Conservation (phyloP, 129 eudicot species). For the Flaveria robusta region DNA sequence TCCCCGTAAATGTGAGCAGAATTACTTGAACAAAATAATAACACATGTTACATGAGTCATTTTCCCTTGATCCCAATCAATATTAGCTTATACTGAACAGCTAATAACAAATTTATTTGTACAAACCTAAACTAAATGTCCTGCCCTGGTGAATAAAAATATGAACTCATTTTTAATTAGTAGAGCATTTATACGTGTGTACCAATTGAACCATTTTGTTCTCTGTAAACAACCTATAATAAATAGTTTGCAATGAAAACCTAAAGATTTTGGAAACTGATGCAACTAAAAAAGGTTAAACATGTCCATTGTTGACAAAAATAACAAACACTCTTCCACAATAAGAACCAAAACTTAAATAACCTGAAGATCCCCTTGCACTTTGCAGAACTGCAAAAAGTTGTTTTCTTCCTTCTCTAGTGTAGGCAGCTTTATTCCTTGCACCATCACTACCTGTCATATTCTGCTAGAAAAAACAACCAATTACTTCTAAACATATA, state of each 20-base stretch:
- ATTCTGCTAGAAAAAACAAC: constrained; percentile 53
- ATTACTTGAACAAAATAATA: constrained; percentile 3
- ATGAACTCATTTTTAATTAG: background rate
- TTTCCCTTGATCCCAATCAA: background rate
- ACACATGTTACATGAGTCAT: background rate
- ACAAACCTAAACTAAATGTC: constrained; percentile 1
- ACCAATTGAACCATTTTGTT: constrained; percentile 9
- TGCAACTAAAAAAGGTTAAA: constrained; percentile 14
- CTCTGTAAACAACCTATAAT: constrained; percentile 1
- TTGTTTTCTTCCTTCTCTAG: constrained; percentile 95
- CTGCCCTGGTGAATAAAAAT: constrained; percentile 11
- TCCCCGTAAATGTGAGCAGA: constrained; percentile 4
- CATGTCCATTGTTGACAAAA: constrained; percentile 5
- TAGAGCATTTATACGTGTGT: background rate
- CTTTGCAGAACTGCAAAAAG: constrained; percentile 95
- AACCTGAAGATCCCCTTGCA: constrained; percentile 99
- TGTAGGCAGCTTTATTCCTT: constrained; percentile 84
- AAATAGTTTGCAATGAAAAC: constrained; percentile 11
- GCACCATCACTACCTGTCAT: constrained; percentile 72
- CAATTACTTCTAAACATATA: constrained; percentile 22
- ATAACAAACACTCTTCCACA: constrained; percentile 3
- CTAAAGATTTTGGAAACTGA: constrained; percentile 9
- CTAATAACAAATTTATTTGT: background rate
- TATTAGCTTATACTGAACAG: background rate
- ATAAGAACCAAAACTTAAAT: constrained; percentile 28